These are phyloP conservation scores for Deinandra increscens DNA, from an alignment of 129 eudicot genomes.

Conservation along the genomic window DNA sequence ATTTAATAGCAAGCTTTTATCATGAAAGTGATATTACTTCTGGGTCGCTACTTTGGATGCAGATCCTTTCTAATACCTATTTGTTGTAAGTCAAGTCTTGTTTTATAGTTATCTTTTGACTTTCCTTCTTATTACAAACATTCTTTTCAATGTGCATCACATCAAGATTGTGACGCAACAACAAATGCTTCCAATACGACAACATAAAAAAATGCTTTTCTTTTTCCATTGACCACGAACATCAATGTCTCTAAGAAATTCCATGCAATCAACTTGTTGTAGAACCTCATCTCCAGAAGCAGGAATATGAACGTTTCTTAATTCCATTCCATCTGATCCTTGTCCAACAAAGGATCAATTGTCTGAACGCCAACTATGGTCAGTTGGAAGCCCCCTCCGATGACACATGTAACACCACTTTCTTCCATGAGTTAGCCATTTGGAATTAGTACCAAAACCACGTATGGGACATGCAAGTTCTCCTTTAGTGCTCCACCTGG, in stretches of 20 bases:
- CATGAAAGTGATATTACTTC: background rate
- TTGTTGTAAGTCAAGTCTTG: background rate
- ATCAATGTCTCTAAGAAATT: background rate
- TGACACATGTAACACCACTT: no score
- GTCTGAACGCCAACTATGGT: no score
- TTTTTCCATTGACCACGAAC: background rate
- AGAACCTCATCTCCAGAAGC: no score
- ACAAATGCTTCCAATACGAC: conserved; percentile 6
- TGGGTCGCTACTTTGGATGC: background rate
- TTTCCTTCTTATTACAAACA: conserved; percentile 1
- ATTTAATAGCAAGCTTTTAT: conserved; percentile 5
- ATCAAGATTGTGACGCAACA: conserved; percentile 12
- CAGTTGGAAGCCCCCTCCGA: no score
- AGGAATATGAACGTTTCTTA: no score
- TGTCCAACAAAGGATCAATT: no score
- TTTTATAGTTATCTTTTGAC: conserved; percentile 1
- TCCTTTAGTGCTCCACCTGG: no score
- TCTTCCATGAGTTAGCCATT: no score
- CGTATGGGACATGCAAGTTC: no score
- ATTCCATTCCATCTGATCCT: no score
- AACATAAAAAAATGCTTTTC: background rate
- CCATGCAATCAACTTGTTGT: no score
- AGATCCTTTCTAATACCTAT: background rate
- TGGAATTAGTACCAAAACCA: no score
- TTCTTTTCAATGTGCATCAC: conserved; percentile 11